Percentiles rank a stretch among this genome's conserved stretches.
phyloP scores from a whole-genome alignment of 148 eudicot genomes.

The Polygonum aviculare region DNA sequence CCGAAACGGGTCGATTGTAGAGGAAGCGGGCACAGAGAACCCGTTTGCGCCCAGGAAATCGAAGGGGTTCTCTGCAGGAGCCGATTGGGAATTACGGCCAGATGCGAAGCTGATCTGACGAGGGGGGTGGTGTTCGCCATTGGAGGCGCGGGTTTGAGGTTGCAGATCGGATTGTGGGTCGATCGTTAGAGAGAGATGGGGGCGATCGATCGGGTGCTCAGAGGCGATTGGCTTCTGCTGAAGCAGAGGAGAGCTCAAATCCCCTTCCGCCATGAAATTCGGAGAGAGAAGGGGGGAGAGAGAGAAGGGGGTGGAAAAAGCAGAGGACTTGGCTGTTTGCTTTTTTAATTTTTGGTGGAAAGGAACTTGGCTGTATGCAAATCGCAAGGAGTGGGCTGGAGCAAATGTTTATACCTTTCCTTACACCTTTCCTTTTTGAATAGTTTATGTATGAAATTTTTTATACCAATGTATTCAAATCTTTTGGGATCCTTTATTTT shows the following conservation, averaged over 20 bases:
- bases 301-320: not conserved
- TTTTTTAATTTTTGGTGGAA: too few species aligned
- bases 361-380: too few species aligned
- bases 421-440: not conserved
- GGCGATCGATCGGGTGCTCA: not conserved
- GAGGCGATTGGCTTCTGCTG: slow-evolving; percentile 10
- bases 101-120: slow-evolving; percentile 3
- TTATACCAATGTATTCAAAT: too few species aligned
- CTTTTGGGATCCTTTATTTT: too few species aligned
- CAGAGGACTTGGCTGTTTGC: not conserved
- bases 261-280: slow-evolving; percentile 25
- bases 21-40: slow-evolving; percentile 29
- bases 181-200: slow-evolving; percentile 33
- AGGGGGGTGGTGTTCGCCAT: not conserved
- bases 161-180: not conserved
- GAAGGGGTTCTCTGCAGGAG: slow-evolving; percentile 29
- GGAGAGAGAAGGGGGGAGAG: not conserved
- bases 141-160: slow-evolving; percentile 1
- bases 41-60: slow-evolving; percentile 40
- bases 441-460: too few species aligned
- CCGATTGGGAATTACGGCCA: slow-evolving; percentile 9
- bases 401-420: not conserved
- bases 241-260: slow-evolving; percentile 41
- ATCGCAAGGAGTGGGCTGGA: not conserved
- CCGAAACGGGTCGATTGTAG: slow-evolving; percentile 67